A percentile compares a stretch with the other conserved stretches of the same genome.
These are phyloP conservation scores for Aspergillus vadensis DNA, from an alignment of 2,329 filamentous ascomycete genomes.

Conservation along the genomic window DNA sequence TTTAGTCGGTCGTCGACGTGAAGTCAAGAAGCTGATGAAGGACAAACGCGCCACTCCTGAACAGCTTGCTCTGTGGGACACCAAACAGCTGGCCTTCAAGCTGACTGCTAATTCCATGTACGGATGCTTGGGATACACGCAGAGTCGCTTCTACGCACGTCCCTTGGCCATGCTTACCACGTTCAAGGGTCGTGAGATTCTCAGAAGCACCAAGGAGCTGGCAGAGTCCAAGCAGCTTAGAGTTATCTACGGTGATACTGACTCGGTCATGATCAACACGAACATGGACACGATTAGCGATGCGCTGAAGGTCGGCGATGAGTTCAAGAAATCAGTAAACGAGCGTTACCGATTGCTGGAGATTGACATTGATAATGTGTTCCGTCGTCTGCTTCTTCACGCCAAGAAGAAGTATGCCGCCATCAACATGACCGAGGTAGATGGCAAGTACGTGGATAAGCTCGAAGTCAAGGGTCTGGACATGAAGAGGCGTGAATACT, in stretches of 20 bases:
- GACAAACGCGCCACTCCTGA: constrained; percentile 82
- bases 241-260: constrained; percentile 98
- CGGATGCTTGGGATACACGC: constrained; percentile 94
- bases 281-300: constrained; percentile 92
- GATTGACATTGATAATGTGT: constrained; percentile 98
- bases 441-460: constrained; percentile 89
- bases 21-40: constrained; percentile 98
- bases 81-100: constrained; percentile 95
- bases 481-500: constrained; percentile 97
- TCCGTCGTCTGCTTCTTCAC: constrained; percentile 87
- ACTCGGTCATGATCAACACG: constrained; percentile 99
- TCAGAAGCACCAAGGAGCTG: constrained; percentile 91
- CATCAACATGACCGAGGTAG: constrained; percentile 85
- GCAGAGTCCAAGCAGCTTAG: constrained; percentile 88
- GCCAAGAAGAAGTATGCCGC: constrained; percentile 99
- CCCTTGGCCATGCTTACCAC: constrained; percentile 95
- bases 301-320: constrained; percentile 84
- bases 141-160: constrained; percentile 94
- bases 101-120: constrained; percentile 99
- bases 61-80: constrained; percentile 92
- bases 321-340: constrained; percentile 95
- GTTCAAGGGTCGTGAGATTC: constrained; percentile 95
- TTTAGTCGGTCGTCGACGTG: constrained; percentile 81
- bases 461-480: constrained; percentile 98
- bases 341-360: constrained; percentile 89